phyloP scores from a whole-genome alignment of 1,284 basidiomycete species.

The Cryptococcus neoformans region DNA sequence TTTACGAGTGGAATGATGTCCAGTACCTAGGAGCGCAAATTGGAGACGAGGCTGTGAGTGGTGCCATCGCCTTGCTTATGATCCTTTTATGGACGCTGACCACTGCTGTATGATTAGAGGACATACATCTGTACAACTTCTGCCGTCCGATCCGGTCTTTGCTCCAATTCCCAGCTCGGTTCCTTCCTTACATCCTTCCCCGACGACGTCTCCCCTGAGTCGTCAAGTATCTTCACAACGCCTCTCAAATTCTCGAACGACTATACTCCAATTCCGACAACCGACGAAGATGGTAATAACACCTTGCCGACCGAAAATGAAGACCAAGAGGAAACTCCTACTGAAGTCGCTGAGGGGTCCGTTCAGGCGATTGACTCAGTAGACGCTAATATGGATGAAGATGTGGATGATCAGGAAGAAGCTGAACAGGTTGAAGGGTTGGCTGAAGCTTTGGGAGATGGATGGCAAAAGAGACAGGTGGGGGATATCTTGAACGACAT shows the following conservation, averaged over 20 bases:
- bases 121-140: constrained; percentile 72
- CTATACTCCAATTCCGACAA: constrained; percentile 12
- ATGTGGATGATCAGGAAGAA: background rate
- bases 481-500: too few species aligned
- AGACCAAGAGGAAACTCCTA: constrained; percentile 19
- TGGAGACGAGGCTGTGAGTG: constrained; percentile 29
- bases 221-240: constrained; percentile 57
- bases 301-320: constrained; percentile 13
- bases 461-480: background rate
- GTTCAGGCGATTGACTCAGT: background rate
- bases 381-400: background rate
- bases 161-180: constrained; percentile 66
- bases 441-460: background rate
- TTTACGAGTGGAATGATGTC: constrained; percentile 93
- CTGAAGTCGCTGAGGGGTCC: background rate
- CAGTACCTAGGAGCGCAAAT: constrained; percentile 67
- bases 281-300: constrained; percentile 3
- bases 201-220: constrained; percentile 49
- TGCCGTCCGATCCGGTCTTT: constrained; percentile 64
- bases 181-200: constrained; percentile 68
- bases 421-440: background rate
- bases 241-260: constrained; percentile 41
- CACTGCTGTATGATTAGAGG: constrained; percentile 57
- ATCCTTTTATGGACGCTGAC: constrained; percentile 23
- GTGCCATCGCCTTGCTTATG: too few species aligned